phyloP scores from a whole-genome alignment of 2,329 filamentous ascomycete species.

The Fusarium pseudoanthophilum region DNA sequence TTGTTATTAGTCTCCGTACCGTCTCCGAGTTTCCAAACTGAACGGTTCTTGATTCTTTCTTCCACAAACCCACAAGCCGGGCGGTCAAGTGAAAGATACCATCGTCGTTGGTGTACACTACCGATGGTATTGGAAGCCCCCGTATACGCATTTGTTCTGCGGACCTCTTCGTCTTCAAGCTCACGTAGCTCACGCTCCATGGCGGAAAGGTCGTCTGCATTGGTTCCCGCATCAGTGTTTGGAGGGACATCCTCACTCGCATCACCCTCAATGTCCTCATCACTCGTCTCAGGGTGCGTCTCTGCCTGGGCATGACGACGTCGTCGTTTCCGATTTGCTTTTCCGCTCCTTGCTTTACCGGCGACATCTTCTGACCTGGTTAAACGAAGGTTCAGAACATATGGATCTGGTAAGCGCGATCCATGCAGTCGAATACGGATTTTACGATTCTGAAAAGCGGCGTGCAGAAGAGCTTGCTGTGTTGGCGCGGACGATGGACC shows the following conservation, averaged over 20 bases:
- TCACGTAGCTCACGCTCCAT: constrained; percentile 57
- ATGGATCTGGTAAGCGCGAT: constrained; percentile 61
- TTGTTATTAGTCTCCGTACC: background rate
- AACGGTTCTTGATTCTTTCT: constrained; percentile 40
- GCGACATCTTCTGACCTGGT: constrained; percentile 56
- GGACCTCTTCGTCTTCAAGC: constrained; percentile 64
- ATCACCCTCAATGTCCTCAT: constrained; percentile 28
- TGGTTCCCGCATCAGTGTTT: constrained; percentile 21
- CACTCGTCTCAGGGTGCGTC: constrained; percentile 41
- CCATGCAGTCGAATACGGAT: constrained; percentile 67
- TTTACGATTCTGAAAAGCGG: constrained; percentile 65
- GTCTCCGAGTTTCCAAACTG: constrained; percentile 18
- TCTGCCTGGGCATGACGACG: constrained; percentile 1
- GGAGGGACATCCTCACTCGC: constrained; percentile 35
- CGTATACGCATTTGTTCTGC: constrained; percentile 71
- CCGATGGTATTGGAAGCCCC: constrained; percentile 73
- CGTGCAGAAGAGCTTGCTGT: constrained; percentile 60
- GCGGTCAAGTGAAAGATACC: constrained; percentile 73
- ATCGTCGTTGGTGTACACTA: constrained; percentile 73
- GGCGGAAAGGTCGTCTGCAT: constrained; percentile 43
- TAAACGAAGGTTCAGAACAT: constrained; percentile 66
- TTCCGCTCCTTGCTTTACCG: constrained; percentile 43
- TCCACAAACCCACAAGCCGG: constrained; percentile 66
- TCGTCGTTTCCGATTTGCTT: constrained; percentile 15
- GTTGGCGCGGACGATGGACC: constrained; percentile 40